Evolutionary conservation across 305 asterid genomes (phyloP).

Genomic region (Lippia alba): DNA sequence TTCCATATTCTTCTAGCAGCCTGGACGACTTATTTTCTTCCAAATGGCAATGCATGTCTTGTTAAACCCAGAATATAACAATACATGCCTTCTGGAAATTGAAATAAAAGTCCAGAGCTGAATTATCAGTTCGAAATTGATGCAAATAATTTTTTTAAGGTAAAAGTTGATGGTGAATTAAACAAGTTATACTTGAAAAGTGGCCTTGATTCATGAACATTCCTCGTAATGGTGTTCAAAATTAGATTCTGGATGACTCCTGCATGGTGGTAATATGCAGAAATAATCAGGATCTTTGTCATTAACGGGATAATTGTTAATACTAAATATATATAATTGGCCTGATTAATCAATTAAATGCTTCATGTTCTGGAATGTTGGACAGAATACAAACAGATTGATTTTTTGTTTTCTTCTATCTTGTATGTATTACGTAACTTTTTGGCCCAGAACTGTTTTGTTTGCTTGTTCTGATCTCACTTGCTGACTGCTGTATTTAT

Average conservation of each 20-base stretch:
- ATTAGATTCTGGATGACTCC: slow-evolving; percentile 4
- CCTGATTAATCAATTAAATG: slow-evolving; percentile 15
- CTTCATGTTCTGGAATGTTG: slow-evolving; percentile 46
- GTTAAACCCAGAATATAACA: neutral
- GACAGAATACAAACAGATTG: slow-evolving; percentile 38
- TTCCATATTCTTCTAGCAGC: slow-evolving; percentile 21
- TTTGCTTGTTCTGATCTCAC: slow-evolving; percentile 40
- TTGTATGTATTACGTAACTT: slow-evolving; percentile 45
- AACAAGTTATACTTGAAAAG: neutral
- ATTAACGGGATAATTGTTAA: slow-evolving; percentile 12
- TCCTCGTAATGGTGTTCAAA: neutral
- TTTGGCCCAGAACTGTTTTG: slow-evolving; percentile 48
- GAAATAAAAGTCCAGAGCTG: slow-evolving; percentile 15
- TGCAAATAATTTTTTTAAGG: neutral
- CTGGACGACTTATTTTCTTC: slow-evolving; percentile 14
- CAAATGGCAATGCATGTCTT: slow-evolving; percentile 21
- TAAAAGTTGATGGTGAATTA: neutral
- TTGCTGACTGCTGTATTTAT: slow-evolving; percentile 33
- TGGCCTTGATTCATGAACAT: neutral
- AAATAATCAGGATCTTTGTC: neutral
- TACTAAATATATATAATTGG: neutral
- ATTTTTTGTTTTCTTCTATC: slow-evolving; percentile 51
- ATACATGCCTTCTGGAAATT: neutral
- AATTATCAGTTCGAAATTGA: slow-evolving; percentile 13
- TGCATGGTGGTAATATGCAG: slow-evolving; percentile 1